Conservation (phyloP, 140 eudicot species). For the Cichorium intybus region DNA sequence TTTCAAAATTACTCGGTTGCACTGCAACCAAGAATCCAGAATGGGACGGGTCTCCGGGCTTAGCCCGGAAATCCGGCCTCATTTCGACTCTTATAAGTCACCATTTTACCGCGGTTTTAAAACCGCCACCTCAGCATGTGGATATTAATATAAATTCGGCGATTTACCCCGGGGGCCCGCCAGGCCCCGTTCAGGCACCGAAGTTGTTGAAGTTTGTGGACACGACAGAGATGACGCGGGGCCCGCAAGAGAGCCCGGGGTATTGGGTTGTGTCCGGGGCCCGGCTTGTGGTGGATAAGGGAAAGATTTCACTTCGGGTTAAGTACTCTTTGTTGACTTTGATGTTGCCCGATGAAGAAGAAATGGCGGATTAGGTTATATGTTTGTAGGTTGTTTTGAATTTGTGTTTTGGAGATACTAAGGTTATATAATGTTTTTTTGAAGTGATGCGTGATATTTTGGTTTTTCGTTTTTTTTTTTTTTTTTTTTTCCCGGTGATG, state of each 20-base stretch:
- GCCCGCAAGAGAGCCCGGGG: constrained; percentile 48
- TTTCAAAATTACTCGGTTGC: constrained; percentile 75
- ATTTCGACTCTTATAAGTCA: constrained; percentile 92
- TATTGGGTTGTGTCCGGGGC: constrained; percentile 53
- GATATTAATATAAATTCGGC: constrained; percentile 95
- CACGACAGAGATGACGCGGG: constrained; percentile 90
- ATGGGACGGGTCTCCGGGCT: constrained; percentile 97
- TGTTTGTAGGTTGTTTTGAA: constrained; percentile 6
- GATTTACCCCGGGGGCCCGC: constrained; percentile 97
- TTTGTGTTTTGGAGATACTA: constrained; percentile 21
- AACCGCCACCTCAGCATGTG: constrained; percentile 79
- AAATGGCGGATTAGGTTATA: constrained; percentile 5
- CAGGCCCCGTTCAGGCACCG: constrained; percentile 70
- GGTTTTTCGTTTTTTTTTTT: not conserved
- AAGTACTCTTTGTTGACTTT: constrained; percentile 80
- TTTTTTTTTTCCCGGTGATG: not conserved
- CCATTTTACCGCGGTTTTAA: constrained; percentile 73
- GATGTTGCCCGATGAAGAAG: constrained; percentile 76
- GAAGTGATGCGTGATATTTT: not conserved
- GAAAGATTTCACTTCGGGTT: constrained; percentile 80
- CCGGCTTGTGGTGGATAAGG: constrained; percentile 52
- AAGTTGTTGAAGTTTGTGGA: constrained; percentile 87
- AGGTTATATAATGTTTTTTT: constrained; percentile 19
- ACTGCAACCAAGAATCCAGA: constrained; percentile 69
- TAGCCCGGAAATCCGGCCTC: constrained; percentile 92